Percentiles rank a stretch among this genome's conserved stretches.
phyloP scores from a whole-genome alignment of 1,284 basidiomycete genomes.

The Leccinum pseudoinsigne region DNA sequence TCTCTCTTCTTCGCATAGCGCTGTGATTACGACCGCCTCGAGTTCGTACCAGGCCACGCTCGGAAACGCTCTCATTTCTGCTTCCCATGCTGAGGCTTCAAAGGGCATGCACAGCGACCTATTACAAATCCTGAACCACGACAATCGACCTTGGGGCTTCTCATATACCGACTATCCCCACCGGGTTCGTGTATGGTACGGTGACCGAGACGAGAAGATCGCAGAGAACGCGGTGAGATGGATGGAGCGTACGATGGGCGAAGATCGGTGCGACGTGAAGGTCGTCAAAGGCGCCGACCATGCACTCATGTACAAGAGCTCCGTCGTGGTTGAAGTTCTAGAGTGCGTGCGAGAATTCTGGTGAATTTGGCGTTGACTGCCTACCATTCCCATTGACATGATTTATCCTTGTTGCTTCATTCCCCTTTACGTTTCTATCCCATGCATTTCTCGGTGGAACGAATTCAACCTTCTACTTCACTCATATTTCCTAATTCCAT shows the following conservation, averaged over 20 bases:
- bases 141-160: slow-evolving; percentile 83
- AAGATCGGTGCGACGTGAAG: slow-evolving; percentile 72
- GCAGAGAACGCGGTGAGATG: slow-evolving; percentile 84
- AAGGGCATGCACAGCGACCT: slow-evolving; percentile 91
- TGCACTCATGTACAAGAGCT: slow-evolving; percentile 87
- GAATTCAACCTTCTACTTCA: slow-evolving; percentile 6
- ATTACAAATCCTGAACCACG: slow-evolving; percentile 86
- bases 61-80: slow-evolving; percentile 86
- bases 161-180: slow-evolving; percentile 78
- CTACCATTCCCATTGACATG: slow-evolving; percentile 7
- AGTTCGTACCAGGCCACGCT: slow-evolving; percentile 66
- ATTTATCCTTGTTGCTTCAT: slow-evolving; percentile 19
- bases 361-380: slow-evolving; percentile 33
- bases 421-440: slow-evolving; percentile 20
- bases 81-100: slow-evolving; percentile 92
- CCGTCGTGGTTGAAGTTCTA: slow-evolving; percentile 86
- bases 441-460: slow-evolving; percentile 18
- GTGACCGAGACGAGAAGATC: slow-evolving; percentile 91
- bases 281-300: slow-evolving; percentile 90
- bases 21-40: slow-evolving; percentile 37
- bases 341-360: slow-evolving; percentile 68
- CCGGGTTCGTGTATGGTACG: slow-evolving; percentile 90
- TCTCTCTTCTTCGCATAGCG: slow-evolving; percentile 37
- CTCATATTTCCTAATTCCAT: slow-evolving; percentile 10
- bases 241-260: slow-evolving; percentile 88